Percentiles rank a stretch among this genome's conserved stretches.
phyloP scores from a whole-genome alignment of 108 stramenopile species.

The Asterionellopsis glacialis region DNA sequence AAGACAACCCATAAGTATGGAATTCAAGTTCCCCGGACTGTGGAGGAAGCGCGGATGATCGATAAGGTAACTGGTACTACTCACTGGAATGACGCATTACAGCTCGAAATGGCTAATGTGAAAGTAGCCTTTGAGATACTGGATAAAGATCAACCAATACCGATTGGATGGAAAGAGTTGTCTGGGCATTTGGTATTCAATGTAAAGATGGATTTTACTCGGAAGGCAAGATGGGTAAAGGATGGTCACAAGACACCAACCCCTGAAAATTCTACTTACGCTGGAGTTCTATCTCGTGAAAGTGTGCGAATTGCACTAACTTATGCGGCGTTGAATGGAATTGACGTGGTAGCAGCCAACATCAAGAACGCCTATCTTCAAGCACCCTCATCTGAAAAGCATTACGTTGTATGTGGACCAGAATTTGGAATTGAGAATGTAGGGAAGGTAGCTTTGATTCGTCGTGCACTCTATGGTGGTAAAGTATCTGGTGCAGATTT shows the following conservation, averaged over 20 bases:
- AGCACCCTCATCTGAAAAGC: constrained; percentile 21
- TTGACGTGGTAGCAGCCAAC: constrained; percentile 29
- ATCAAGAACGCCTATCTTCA: constrained; percentile 28
- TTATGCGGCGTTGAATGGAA: constrained; percentile 32
- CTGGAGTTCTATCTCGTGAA: constrained; percentile 41
- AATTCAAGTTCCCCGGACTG: constrained; percentile 31
- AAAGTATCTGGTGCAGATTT: constrained; percentile 37
- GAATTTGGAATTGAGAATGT: constrained; percentile 42
- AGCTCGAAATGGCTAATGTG: constrained; percentile 45
- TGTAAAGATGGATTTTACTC: constrained; percentile 37
- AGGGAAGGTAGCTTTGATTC: constrained; percentile 29
- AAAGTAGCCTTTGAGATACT: constrained; percentile 29
- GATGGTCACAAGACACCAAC: constrained; percentile 26
- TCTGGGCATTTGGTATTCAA: constrained; percentile 41
- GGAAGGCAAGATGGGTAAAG: constrained; percentile 38
- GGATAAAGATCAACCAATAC: constrained; percentile 15
- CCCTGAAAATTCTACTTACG: constrained; percentile 15
- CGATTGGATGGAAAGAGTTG: constrained; percentile 20
- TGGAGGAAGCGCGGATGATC: constrained; percentile 37
- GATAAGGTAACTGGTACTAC: constrained; percentile 40
- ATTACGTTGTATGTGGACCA: constrained; percentile 26
- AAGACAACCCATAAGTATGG: constrained; percentile 44
- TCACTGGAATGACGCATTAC: constrained; percentile 31
- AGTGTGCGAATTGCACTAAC: constrained; percentile 38
- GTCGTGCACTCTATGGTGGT: constrained; percentile 46